Evolutionary conservation across 108 stramenopile species (phyloP).

Genomic region (Skeletonema marinoi): DNA sequence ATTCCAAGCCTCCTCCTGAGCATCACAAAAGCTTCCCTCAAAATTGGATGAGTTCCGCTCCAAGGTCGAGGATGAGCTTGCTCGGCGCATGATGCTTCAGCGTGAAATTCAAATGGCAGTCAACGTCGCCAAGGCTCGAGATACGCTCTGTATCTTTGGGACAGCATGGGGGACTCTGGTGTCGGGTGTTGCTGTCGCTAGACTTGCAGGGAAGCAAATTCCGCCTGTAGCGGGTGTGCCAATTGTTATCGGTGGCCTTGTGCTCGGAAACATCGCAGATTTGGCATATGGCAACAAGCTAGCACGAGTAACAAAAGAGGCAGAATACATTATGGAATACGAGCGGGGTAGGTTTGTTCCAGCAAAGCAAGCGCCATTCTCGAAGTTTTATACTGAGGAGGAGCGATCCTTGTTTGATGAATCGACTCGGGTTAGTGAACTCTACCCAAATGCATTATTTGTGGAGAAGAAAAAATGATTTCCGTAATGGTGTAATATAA

Average conservation of each 20-base stretch:
- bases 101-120: constrained; percentile 64
- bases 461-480: background rate
- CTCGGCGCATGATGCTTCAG: constrained; percentile 54
- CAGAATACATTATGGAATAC: constrained; percentile 58
- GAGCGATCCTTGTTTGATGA: constrained; percentile 11
- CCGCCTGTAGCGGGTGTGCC: constrained; percentile 50
- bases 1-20: background rate
- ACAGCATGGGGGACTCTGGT: constrained; percentile 45
- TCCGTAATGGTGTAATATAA: background rate
- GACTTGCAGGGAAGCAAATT: constrained; percentile 33
- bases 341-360: constrained; percentile 62
- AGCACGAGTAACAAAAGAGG: constrained; percentile 55
- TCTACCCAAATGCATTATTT: background rate
- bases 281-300: constrained; percentile 70
- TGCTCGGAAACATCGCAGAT: constrained; percentile 60
- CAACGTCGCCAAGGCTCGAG: constrained; percentile 64
- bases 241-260: constrained; percentile 48
- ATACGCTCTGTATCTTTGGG: constrained; percentile 55
- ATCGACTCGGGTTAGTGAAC: background rate
- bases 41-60: constrained; percentile 1
- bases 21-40: background rate
- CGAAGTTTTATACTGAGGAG: constrained; percentile 51
- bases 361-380: constrained; percentile 52
- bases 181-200: constrained; percentile 29
- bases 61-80: constrained; percentile 52